phyloP scores from a whole-genome alignment of 208 protist species.

The Wallacemonas sp. region DNA sequence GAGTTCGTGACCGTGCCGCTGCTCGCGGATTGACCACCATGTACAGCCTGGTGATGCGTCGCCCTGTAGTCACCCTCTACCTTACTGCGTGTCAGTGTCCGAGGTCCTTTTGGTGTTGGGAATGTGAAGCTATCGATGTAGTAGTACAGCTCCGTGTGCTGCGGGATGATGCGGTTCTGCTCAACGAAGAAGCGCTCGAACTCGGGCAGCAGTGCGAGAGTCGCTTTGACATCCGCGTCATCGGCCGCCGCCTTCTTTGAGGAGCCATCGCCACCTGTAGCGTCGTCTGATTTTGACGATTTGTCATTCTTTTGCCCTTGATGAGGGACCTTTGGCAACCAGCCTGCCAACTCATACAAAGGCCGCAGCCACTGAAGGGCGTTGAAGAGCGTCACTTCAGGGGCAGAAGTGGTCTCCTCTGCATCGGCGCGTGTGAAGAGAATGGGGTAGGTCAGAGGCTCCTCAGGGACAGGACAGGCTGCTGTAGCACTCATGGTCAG shows the following conservation, averaged over 20 bases:
- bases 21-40: slow-evolving; percentile 16
- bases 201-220: slow-evolving; percentile 34
- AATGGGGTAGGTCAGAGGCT: slow-evolving; percentile 39
- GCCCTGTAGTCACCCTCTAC: slow-evolving; percentile 47
- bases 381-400: slow-evolving; percentile 49
- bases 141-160: slow-evolving; percentile 47
- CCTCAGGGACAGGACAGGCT: slow-evolving; percentile 16
- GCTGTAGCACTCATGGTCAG: slow-evolving; percentile 5
- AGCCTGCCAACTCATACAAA: slow-evolving; percentile 56
- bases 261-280: not conserved
- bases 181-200: slow-evolving; percentile 60
- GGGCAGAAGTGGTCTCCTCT: not conserved
- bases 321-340: slow-evolving; percentile 25
- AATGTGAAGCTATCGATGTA: slow-evolving; percentile 51
- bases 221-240: slow-evolving; percentile 24
- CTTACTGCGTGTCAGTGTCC: slow-evolving; percentile 53
- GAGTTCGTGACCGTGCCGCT: slow-evolving; percentile 46
- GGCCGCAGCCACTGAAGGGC: slow-evolving; percentile 55
- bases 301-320: slow-evolving; percentile 1
- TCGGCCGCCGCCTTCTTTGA: not conserved
- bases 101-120: slow-evolving; percentile 66
- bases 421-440: slow-evolving; percentile 10
- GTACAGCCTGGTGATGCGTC: slow-evolving; percentile 1
- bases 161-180: slow-evolving; percentile 48
- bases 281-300: not conserved